A percentile compares a stretch with the other conserved stretches of the same genome.
phyloP scores from a whole-genome alignment of 2,329 filamentous ascomycete species.

The Diaporthe caulivora region DNA sequence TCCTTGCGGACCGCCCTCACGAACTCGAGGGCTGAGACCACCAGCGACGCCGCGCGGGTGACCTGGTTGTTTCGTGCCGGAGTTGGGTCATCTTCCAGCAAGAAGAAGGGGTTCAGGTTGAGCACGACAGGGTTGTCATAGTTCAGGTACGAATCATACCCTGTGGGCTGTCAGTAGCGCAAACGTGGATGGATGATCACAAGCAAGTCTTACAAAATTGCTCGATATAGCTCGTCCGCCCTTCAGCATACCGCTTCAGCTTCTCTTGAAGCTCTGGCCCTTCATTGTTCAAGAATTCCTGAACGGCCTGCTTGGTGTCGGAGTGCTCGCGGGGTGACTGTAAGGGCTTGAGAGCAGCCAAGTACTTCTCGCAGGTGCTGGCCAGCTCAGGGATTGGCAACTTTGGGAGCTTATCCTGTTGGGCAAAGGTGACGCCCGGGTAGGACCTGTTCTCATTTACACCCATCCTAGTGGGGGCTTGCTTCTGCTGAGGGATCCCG shows the following conservation, averaged over 20 bases:
- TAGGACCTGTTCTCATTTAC: conserved; percentile 65
- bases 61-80: conserved; percentile 97
- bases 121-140: conserved; percentile 98
- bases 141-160: conserved; percentile 99
- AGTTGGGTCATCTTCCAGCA: conserved; percentile 96
- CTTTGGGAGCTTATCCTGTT: conserved; percentile 90
- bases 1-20: conserved; percentile 93
- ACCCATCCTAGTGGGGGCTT: conserved; percentile 64
- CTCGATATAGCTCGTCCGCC: conserved; percentile 96
- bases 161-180: conserved; percentile 52
- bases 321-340: conserved; percentile 85
- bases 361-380: conserved; percentile 81
- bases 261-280: conserved; percentile 89
- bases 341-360: conserved; percentile 82
- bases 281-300: conserved; percentile 85
- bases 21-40: conserved; percentile 90
- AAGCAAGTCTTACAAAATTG: conserved; percentile 84
- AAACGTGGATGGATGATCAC: conserved; percentile 1
- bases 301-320: conserved; percentile 83
- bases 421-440: conserved; percentile 87
- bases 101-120: conserved; percentile 97
- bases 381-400: conserved; percentile 93
- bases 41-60: conserved; percentile 90
- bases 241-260: conserved; percentile 88
- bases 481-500: conserved; percentile 47